phyloP scores from a whole-genome alignment of 306 rosid genomes.

The Quercus cerris region DNA sequence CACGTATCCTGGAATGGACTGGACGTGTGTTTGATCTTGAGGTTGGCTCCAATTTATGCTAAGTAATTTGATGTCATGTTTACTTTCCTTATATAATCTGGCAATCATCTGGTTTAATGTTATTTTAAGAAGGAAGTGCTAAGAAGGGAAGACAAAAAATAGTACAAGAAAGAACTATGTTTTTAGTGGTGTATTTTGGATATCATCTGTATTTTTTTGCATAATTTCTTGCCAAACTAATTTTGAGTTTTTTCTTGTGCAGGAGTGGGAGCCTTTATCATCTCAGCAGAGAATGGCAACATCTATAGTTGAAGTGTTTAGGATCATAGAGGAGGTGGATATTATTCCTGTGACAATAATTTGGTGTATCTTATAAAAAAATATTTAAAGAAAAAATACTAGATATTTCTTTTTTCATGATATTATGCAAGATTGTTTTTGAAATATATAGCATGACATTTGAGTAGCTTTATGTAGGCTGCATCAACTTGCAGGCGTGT shows the following conservation, averaged over 20 bases:
- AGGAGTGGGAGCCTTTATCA: constrained; percentile 60
- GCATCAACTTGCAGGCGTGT: neutral
- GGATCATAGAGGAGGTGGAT: constrained; percentile 56
- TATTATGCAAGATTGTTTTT: neutral
- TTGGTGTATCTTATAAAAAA: neutral
- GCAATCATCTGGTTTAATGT: neutral
- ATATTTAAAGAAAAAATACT: neutral
- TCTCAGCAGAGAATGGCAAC: constrained; percentile 51
- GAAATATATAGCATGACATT: neutral
- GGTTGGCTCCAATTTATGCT: constrained; percentile 29
- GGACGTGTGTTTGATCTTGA: constrained; percentile 53
- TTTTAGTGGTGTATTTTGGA: neutral
- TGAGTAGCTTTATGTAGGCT: neutral
- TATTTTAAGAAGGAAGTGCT: neutral
- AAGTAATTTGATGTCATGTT: constrained; percentile 5
- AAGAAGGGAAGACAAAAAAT: neutral
- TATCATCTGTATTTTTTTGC: neutral
- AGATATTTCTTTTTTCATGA: neutral
- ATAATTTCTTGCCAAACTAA: neutral
- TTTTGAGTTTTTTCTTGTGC: constrained; percentile 10
- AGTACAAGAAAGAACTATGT: neutral
- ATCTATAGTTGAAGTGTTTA: constrained; percentile 51
- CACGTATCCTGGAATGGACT: constrained; percentile 51
- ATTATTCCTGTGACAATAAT: neutral
- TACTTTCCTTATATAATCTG: neutral